Conservation (phyloP, 257 asterid genomes). For the Nicotiana tabacum region DNA sequence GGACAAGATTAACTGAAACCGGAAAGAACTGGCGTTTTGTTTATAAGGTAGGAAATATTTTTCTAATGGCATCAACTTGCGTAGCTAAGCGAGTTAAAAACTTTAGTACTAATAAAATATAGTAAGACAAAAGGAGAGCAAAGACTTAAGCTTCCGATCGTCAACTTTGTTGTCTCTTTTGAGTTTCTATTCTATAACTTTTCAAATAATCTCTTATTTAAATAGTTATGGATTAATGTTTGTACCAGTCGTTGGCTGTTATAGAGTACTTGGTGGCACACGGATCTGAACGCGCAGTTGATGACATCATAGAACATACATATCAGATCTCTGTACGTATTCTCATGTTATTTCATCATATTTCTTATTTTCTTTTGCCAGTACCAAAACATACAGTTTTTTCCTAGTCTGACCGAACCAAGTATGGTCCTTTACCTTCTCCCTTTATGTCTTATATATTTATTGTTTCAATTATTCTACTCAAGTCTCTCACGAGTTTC, state of each 20-base stretch:
- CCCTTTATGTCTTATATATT: background rate
- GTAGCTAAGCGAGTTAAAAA: background rate
- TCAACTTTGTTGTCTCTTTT: conserved; percentile 1
- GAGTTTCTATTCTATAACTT: conserved; percentile 10
- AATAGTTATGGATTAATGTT: conserved; percentile 14
- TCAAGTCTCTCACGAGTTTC: conserved; percentile 75
- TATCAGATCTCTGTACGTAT: conserved; percentile 82
- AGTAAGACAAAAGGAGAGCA: background rate
- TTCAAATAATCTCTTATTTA: background rate
- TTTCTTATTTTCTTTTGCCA: background rate
- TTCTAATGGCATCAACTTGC: conserved; percentile 1
- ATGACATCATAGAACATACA: conserved; percentile 88
- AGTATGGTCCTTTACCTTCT: background rate
- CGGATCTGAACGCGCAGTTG: conserved; percentile 97
- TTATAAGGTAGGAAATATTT: conserved; percentile 55
- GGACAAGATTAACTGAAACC: conserved; percentile 83
- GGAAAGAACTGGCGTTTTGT: conserved; percentile 88
- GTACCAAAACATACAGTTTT: conserved; percentile 6
- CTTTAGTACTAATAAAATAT: background rate
- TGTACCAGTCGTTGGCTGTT: conserved; percentile 70
- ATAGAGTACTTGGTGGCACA: conserved; percentile 94
- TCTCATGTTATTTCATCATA: conserved; percentile 16
- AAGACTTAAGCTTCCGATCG: conserved; percentile 1
- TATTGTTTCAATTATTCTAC: conserved; percentile 16
- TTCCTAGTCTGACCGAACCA: background rate